phyloP scores from a whole-genome alignment of 1,139 yeast species.

The Pneumocystis sp. region DNA sequence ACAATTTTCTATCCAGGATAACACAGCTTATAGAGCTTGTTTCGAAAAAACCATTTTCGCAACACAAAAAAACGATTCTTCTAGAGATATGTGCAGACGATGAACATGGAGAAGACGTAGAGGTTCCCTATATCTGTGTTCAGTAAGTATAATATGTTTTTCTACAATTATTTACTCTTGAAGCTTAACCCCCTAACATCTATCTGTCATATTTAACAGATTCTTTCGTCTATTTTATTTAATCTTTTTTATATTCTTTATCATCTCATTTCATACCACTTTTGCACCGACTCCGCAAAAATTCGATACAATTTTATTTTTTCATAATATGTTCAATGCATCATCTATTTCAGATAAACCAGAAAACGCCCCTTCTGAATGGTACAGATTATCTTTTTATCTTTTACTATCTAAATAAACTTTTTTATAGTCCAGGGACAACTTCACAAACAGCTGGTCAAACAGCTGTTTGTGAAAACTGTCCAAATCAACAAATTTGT shows the following conservation, averaged over 20 bases:
- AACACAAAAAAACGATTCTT: conserved; percentile 58
- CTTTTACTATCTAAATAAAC: not conserved
- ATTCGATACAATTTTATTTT: not conserved
- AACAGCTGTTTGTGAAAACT: conserved; percentile 85
- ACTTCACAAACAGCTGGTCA: conserved; percentile 87
- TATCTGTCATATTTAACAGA: not conserved
- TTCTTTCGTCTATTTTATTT: not conserved
- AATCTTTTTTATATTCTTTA: not conserved
- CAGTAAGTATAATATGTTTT: conserved; percentile 23
- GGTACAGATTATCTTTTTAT: not conserved
- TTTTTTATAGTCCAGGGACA: conserved; percentile 63
- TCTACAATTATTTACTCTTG: not conserved
- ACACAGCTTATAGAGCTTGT: conserved; percentile 66
- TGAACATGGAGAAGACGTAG: conserved; percentile 84
- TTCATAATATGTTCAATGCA: not conserved
- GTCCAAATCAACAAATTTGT: conserved; percentile 87
- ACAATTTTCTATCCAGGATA: conserved; percentile 37
- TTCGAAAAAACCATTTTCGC: conserved; percentile 69
- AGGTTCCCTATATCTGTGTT: conserved; percentile 64
- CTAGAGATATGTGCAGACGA: conserved; percentile 91
- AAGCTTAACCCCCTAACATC: not conserved
- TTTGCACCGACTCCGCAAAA: not conserved
- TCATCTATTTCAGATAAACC: not conserved
- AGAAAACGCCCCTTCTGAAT: not conserved
- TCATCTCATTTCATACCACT: not conserved